These are phyloP conservation scores for Candida taoyuanica DNA, from an alignment of 805 yeast species.

Conservation along the genomic window DNA sequence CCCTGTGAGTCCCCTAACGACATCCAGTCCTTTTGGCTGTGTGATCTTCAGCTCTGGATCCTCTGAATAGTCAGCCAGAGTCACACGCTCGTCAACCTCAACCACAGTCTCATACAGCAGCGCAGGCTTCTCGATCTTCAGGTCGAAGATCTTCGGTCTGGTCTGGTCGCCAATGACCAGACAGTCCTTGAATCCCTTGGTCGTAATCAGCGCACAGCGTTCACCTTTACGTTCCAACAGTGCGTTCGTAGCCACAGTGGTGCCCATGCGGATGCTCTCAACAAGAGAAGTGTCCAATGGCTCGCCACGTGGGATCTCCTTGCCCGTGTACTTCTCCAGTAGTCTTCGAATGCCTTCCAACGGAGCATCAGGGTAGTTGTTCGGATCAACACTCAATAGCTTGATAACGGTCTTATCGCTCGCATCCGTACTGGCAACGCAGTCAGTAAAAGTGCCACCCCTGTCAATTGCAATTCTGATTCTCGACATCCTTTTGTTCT, in stretches of 20 bases:
- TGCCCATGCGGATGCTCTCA: slow-evolving; percentile 78
- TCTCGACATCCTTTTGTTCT: too few species aligned
- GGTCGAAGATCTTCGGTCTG: slow-evolving; percentile 83
- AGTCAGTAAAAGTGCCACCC: slow-evolving; percentile 89
- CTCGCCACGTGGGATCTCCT: slow-evolving; percentile 50
- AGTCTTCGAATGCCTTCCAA: slow-evolving; percentile 85
- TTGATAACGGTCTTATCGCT: slow-evolving; percentile 62
- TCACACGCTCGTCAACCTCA: slow-evolving; percentile 88
- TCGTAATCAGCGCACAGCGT: slow-evolving; percentile 76
- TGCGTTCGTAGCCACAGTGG: slow-evolving; percentile 96
- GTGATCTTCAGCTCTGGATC: slow-evolving; percentile 45
- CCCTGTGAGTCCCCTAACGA: slow-evolving; percentile 59
- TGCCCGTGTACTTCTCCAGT: slow-evolving; percentile 54
- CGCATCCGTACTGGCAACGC: slow-evolving; percentile 43
- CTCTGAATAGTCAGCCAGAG: slow-evolving; percentile 75
- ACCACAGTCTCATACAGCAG: slow-evolving; percentile 70
- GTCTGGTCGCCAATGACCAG: slow-evolving; percentile 86
- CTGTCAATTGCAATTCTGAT: slow-evolving; percentile 45
- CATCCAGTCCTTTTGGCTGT: slow-evolving; percentile 21
- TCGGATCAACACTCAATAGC: slow-evolving; percentile 82
- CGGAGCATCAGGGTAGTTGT: slow-evolving; percentile 86
- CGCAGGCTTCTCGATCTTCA: slow-evolving; percentile 66
- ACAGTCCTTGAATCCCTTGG: slow-evolving; percentile 84
- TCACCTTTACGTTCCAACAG: slow-evolving; percentile 91
- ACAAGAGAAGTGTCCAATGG: slow-evolving; percentile 61